These are phyloP conservation scores for Chenopodium album DNA, from an alignment of 148 eudicot genomes.

Conservation along the genomic window DNA sequence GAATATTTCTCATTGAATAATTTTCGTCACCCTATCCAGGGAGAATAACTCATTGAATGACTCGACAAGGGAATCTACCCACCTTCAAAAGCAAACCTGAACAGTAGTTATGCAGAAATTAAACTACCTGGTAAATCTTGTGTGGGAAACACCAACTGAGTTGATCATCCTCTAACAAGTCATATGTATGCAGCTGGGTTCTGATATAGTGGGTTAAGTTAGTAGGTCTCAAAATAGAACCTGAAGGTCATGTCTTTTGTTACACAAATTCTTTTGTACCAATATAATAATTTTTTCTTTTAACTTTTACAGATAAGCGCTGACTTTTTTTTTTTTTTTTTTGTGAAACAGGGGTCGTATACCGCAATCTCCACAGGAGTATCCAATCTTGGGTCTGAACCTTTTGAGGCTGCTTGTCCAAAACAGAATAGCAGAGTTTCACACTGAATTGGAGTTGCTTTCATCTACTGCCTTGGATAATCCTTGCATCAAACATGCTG, in stretches of 20 bases:
- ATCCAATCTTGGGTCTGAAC: conserved; percentile 80
- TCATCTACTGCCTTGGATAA: conserved; percentile 72
- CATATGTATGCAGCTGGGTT: neutral
- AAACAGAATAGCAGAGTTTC: conserved; percentile 90
- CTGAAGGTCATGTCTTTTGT: neutral
- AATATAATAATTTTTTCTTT: neutral
- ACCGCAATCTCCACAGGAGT: conserved; percentile 73
- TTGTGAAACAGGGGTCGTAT: conserved; percentile 59
- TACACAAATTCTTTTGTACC: neutral
- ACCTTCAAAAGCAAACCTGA: neutral
- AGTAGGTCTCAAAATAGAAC: neutral
- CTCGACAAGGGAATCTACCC: neutral
- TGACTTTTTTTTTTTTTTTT: neutral
- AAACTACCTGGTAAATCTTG: neutral
- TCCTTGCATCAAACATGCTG: conserved; percentile 89
- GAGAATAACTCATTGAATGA: neutral
- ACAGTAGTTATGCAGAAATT: neutral
- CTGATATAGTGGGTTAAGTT: neutral
- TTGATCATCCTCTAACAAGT: neutral
- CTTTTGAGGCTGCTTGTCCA: conserved; percentile 91
- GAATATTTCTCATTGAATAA: neutral
- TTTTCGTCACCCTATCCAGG: neutral
- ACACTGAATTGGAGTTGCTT: conserved; percentile 89
- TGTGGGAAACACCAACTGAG: neutral
- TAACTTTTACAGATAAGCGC: neutral